These are phyloP conservation scores for Adenanthera pavonina DNA, from an alignment of 306 rosid species.

Conservation along the genomic window DNA sequence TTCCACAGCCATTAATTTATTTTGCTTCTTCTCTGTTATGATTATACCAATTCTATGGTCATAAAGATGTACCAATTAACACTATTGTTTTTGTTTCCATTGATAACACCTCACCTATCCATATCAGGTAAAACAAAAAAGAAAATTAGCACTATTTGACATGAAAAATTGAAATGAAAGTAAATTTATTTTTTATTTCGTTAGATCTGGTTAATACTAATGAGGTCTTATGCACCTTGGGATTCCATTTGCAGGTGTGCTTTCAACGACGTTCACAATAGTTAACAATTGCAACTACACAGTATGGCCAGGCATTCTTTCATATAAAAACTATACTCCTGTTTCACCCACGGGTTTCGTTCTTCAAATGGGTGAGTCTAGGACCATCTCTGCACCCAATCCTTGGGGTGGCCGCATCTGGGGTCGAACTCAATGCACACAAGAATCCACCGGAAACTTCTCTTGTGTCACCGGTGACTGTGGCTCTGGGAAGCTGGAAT, in stretches of 20 bases:
- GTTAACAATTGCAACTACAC: constrained; percentile 42
- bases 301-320: constrained; percentile 84
- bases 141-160: neutral
- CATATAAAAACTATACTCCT: constrained; percentile 55
- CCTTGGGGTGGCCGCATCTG: constrained; percentile 89
- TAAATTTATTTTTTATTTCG: neutral
- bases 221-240: neutral
- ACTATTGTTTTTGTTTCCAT: constrained; percentile 34
- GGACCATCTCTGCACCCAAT: constrained; percentile 54
- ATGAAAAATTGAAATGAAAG: no score
- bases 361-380: constrained; percentile 58
- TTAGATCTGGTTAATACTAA: neutral
- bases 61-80: constrained; percentile 42
- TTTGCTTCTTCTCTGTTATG: no score
- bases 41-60: no score
- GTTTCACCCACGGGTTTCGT: constrained; percentile 67
- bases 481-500: constrained; percentile 73
- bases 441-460: constrained; percentile 79
- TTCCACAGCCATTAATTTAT: no score
- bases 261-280: neutral
- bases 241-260: neutral
- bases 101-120: constrained; percentile 43
- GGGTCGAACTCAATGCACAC: constrained; percentile 77
- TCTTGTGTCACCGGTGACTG: constrained; percentile 78
- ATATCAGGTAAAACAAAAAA: constrained; percentile 33